Conservation (phyloP, 2,329 filamentous ascomycete species). For the Pleurostoma richardsiae region DNA sequence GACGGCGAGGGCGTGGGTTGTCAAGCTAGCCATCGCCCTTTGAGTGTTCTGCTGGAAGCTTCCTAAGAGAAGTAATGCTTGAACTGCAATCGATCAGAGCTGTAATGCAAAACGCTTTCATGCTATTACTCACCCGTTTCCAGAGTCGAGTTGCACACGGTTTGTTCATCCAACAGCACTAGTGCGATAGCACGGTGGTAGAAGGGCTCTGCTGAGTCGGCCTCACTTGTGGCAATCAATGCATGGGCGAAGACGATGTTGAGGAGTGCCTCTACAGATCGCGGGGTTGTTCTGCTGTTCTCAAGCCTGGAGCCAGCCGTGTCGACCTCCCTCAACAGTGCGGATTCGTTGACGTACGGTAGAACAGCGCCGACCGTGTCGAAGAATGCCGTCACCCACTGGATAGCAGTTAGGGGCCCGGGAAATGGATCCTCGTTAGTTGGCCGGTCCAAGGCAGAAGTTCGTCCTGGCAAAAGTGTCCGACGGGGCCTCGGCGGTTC, state of each 20-base stretch:
- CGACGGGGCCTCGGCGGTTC: neutral
- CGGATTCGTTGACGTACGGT: constrained; percentile 16
- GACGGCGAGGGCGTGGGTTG: constrained; percentile 22
- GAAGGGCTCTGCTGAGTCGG: constrained; percentile 15
- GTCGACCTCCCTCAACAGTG: constrained; percentile 13
- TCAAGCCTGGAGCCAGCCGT: neutral
- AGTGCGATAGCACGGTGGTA: constrained; percentile 17
- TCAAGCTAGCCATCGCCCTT: constrained; percentile 23
- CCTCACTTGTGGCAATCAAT: constrained; percentile 10
- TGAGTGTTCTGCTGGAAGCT: constrained; percentile 28
- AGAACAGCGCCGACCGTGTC: constrained; percentile 20
- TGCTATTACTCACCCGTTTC: constrained; percentile 2
- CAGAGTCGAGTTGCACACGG: constrained; percentile 10
- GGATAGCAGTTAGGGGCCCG: constrained; percentile 7
- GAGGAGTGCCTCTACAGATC: constrained; percentile 12
- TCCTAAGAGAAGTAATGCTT: constrained; percentile 22
- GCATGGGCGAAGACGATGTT: constrained; percentile 22
- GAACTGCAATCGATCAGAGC: constrained; percentile 13
- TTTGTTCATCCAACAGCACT: constrained; percentile 17
- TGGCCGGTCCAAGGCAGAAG: neutral
- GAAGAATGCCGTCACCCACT: constrained; percentile 18
- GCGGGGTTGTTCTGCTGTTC: neutral
- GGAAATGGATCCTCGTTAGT: constrained; percentile 9
- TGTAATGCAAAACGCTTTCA: neutral
- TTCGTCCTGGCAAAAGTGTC: neutral